These are phyloP conservation scores for Dissophora globulifera DNA, from an alignment of 192 early-diverging fungal genomes.

Conservation along the genomic window DNA sequence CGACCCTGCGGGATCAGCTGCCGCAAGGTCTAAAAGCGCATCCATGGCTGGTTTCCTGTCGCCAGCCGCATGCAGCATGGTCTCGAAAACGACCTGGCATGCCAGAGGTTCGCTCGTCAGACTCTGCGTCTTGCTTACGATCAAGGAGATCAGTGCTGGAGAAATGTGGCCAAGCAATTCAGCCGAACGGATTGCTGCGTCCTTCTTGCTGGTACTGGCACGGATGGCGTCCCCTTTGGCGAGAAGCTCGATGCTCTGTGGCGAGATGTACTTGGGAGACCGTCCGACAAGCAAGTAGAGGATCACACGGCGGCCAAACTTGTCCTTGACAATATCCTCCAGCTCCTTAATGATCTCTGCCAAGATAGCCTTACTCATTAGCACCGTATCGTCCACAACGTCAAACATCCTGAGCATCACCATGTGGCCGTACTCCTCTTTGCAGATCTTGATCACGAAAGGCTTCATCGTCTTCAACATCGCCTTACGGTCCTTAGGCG, in stretches of 20 bases:
- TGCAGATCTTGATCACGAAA: conserved; percentile 80
- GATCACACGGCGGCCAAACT: conserved; percentile 82
- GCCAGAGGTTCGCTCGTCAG: conserved; percentile 75
- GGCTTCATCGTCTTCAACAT: conserved; percentile 90
- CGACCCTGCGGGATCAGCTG: conserved; percentile 48
- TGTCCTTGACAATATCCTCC: conserved; percentile 73
- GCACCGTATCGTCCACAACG: conserved; percentile 92
- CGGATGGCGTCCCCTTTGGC: conserved; percentile 74
- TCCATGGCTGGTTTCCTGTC: conserved; percentile 58
- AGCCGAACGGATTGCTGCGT: conserved; percentile 66
- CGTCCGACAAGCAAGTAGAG: conserved; percentile 87
- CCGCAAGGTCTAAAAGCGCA: conserved; percentile 52
- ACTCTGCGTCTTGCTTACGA: conserved; percentile 59
- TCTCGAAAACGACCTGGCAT: conserved; percentile 77
- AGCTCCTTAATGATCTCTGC: conserved; percentile 63
- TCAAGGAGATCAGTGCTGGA: conserved; percentile 68
- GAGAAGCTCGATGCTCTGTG: conserved; percentile 76
- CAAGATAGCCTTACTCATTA: conserved; percentile 82
- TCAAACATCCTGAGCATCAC: conserved; percentile 87
- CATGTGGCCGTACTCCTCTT: conserved; percentile 90
- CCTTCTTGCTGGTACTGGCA: conserved; percentile 88
- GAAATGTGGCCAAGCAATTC: conserved; percentile 78
- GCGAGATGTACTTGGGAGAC: conserved; percentile 75
- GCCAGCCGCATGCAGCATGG: conserved; percentile 68
- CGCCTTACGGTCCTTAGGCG: conserved; percentile 90